Conservation (phyloP, 164 flowering plant species). For the Chimonanthus praecox region DNA sequence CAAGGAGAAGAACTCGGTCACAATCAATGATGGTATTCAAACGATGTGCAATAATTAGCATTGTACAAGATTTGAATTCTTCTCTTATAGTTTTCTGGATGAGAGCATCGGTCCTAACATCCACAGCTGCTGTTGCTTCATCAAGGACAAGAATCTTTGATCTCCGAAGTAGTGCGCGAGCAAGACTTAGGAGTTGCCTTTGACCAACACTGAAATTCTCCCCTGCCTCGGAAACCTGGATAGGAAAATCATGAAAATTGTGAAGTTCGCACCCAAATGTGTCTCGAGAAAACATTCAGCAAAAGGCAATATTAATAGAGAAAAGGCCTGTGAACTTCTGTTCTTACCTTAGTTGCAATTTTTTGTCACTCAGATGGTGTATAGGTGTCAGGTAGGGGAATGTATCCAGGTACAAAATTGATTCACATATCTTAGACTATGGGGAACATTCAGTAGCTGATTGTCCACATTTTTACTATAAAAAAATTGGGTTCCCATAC, state of each 20-base stretch:
- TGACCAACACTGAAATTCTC: slow-evolving; percentile 99
- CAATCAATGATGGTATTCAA: slow-evolving; percentile 94
- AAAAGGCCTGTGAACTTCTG: too few relatives aligned
- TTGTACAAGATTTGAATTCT: slow-evolving; percentile 92
- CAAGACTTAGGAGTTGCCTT: slow-evolving; percentile 92
- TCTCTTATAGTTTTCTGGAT: slow-evolving; percentile 96
- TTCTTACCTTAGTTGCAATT: too few relatives aligned
- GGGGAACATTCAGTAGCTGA: too few relatives aligned
- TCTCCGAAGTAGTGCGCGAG: slow-evolving; percentile 86
- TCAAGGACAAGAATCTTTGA: slow-evolving; percentile 99
- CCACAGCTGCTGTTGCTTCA: slow-evolving; percentile 99
- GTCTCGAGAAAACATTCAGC: too few relatives aligned
- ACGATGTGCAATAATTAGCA: slow-evolving; percentile 96
- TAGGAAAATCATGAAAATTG: background rate
- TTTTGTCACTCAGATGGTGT: too few relatives aligned
- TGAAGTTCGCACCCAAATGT: too few relatives aligned
- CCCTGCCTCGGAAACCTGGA: slow-evolving; percentile 92
- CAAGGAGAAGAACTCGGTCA: slow-evolving; percentile 80
- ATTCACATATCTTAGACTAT: too few relatives aligned
- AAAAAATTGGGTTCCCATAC: too few relatives aligned
- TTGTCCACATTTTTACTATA: too few relatives aligned
- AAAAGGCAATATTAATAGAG: too few relatives aligned
- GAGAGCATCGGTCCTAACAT: slow-evolving; percentile 97
- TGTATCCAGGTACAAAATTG: too few relatives aligned
- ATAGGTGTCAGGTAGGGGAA: too few relatives aligned